A percentile compares a stretch with the other conserved stretches of the same genome.
Conservation (phyloP, 179 eudicot genomes). For the Silene vulgaris region DNA sequence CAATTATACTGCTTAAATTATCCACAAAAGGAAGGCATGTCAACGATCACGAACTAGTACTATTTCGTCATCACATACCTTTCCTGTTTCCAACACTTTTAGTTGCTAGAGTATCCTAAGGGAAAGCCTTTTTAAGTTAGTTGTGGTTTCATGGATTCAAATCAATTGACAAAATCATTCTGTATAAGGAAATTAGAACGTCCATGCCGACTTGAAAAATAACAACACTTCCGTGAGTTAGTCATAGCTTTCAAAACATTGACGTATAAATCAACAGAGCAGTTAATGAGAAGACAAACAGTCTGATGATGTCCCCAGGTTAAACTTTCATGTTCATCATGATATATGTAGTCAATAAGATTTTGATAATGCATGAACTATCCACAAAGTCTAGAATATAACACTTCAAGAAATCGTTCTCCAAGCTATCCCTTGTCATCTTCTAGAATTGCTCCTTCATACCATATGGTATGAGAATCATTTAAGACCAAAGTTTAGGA, state of each 20-base stretch:
- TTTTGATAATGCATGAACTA: neutral
- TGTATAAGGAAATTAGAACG: neutral
- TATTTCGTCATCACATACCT: neutral
- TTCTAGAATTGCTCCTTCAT: neutral
- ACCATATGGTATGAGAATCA: neutral
- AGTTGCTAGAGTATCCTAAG: neutral
- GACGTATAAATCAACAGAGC: neutral
- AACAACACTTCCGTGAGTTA: neutral
- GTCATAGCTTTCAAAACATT: neutral
- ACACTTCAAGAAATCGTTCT: neutral
- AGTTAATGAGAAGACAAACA: slow-evolving; percentile 2
- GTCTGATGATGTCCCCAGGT: neutral
- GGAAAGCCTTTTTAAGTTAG: neutral
- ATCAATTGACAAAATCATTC: neutral
- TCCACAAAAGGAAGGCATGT: neutral
- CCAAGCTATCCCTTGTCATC: neutral
- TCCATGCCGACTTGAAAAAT: neutral
- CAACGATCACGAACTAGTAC: neutral
- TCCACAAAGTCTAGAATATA: neutral
- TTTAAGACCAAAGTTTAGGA: neutral
- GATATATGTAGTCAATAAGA: neutral
- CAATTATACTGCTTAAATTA: neutral
- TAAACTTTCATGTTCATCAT: neutral
- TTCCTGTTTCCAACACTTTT: neutral
- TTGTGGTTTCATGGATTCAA: neutral